These are phyloP conservation scores for Trichoderma harzianum DNA, from an alignment of 2,329 filamentous ascomycete species.

Conservation along the genomic window DNA sequence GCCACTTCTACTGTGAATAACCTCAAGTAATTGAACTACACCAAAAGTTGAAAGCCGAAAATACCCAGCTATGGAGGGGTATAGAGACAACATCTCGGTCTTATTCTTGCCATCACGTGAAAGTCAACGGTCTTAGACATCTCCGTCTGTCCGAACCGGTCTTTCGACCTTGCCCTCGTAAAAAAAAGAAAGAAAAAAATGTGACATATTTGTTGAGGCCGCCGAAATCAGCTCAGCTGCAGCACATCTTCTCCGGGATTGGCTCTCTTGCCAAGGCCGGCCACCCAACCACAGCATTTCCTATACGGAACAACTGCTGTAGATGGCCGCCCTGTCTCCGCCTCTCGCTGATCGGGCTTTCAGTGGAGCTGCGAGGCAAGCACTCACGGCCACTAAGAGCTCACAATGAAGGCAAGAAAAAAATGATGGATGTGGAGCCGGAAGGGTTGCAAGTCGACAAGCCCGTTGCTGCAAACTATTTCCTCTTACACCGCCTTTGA, in stretches of 20 bases:
- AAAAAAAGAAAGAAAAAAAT: background rate
- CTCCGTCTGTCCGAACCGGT: background rate
- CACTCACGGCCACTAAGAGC: background rate
- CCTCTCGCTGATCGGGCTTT: background rate
- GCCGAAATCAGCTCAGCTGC: slow-evolving; percentile 5
- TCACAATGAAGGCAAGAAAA: background rate
- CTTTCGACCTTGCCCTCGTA: background rate
- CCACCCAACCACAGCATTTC: background rate
- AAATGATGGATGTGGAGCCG: background rate
- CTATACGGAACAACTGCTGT: background rate
- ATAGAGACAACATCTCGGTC: background rate
- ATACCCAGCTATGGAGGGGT: background rate
- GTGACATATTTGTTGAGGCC: background rate
- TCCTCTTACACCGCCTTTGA: slow-evolving; percentile 5
- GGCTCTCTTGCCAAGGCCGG: background rate
- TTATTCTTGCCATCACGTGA: background rate
- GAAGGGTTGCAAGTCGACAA: background rate
- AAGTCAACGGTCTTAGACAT: background rate
- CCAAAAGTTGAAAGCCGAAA: background rate
- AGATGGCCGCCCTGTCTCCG: background rate
- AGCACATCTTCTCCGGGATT: background rate
- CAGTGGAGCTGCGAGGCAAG: slow-evolving; percentile 3
- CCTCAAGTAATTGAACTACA: background rate
- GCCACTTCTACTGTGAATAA: background rate
- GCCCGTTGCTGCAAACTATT: background rate